Conservation (phyloP, 208 protist species). For the Leishmania guyanensis region DNA sequence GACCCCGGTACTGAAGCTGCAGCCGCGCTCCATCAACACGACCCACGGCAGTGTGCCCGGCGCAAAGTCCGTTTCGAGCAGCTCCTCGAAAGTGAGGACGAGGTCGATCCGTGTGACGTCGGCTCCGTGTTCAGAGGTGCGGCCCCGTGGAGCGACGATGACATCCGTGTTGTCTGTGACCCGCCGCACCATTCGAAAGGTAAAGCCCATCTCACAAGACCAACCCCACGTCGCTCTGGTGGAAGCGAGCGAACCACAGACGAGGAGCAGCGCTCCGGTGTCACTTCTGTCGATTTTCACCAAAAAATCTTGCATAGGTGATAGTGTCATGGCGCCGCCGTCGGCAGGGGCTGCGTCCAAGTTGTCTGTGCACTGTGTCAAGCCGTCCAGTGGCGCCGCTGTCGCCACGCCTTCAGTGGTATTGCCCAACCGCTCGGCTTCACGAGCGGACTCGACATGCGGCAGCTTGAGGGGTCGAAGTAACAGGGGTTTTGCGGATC, state of each 20-base stretch:
- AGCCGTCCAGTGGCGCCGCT: neutral
- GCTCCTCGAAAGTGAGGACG: neutral
- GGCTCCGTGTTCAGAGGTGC: conserved; percentile 4
- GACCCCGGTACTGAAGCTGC: conserved; percentile 17
- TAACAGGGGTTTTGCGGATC: conserved; percentile 11
- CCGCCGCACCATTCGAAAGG: conserved; percentile 4
- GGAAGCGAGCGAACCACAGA: neutral
- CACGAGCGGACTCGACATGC: conserved; percentile 17
- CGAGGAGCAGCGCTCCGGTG: neutral
- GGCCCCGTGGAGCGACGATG: neutral
- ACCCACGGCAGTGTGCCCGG: conserved; percentile 1
- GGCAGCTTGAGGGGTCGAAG: conserved; percentile 24
- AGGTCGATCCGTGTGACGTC: conserved; percentile 16
- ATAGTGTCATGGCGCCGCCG: neutral
- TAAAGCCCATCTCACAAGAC: conserved; percentile 1
- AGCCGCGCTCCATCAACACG: conserved; percentile 25
- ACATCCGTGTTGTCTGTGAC: conserved; percentile 7
- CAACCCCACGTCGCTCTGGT: neutral
- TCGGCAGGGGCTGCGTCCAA: neutral
- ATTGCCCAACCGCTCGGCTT: neutral
- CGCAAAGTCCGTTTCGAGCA: neutral
- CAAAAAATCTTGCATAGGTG: conserved; percentile 7
- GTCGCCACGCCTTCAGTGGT: neutral
- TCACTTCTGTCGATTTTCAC: neutral
- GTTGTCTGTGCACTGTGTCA: neutral